Conservation (phyloP, 768 basidiomycete species). For the Suillus alpinus region DNA sequence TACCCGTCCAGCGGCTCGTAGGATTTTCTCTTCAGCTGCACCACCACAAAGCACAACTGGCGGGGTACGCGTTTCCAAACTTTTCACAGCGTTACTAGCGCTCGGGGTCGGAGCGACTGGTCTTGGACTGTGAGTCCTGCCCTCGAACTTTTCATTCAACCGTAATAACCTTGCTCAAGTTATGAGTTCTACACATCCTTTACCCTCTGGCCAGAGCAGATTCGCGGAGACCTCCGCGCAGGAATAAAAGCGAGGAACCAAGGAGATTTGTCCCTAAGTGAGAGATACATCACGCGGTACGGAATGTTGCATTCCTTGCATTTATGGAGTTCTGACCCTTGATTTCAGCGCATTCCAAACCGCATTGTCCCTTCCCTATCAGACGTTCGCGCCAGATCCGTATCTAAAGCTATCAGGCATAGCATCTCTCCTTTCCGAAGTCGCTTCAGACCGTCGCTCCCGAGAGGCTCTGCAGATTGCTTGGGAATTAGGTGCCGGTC, state of each 20-base stretch:
- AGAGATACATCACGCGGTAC: conserved; percentile 53
- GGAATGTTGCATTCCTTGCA: conserved; percentile 14
- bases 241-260: conserved; percentile 63
- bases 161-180: conserved; percentile 26
- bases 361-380: conserved; percentile 42
- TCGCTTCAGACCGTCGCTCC: conserved; percentile 32
- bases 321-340: conserved; percentile 3
- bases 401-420: conserved; percentile 69
- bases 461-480: conserved; percentile 21
- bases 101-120: conserved; percentile 40
- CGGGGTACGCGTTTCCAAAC: conserved; percentile 30
- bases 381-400: conserved; percentile 40
- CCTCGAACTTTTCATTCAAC: background rate
- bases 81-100: conserved; percentile 36
- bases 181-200: conserved; percentile 55
- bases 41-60: conserved; percentile 1
- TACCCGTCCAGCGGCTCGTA: background rate
- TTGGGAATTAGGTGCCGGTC: conserved; percentile 19
- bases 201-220: conserved; percentile 64
- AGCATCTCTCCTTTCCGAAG: conserved; percentile 56
- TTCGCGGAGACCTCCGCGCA: conserved; percentile 61
- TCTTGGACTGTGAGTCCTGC: conserved; percentile 39
- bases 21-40: conserved; percentile 9
- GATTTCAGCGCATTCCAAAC: conserved; percentile 53
- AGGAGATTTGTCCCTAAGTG: conserved; percentile 50